These are phyloP conservation scores for Ophiocordyceps sinensis DNA, from an alignment of 2,329 filamentous ascomycete species.

Conservation along the genomic window DNA sequence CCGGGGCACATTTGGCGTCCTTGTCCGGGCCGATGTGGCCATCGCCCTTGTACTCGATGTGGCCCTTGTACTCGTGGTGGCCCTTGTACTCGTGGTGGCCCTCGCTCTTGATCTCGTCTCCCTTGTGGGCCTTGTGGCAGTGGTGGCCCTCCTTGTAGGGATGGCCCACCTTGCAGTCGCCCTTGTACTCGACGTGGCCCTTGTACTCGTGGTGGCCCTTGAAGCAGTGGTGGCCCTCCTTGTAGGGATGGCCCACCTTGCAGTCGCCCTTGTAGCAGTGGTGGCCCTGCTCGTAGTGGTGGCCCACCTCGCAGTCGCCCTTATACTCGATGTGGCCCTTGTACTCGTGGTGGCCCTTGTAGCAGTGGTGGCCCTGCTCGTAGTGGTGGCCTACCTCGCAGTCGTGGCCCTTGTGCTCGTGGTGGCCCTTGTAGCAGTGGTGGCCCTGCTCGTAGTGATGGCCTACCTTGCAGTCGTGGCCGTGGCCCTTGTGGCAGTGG, in stretches of 20 bases:
- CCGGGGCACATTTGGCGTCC: no score
- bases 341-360: background rate
- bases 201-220: background rate
- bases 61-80: background rate
- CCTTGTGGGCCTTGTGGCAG: background rate
- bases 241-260: background rate
- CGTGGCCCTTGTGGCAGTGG: no score
- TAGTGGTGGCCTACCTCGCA: background rate
- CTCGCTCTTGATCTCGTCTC: background rate
- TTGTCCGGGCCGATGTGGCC: background rate
- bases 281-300: background rate
- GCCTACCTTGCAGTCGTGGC: background rate
- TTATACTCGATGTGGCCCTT: background rate
- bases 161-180: no score
- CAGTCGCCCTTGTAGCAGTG: background rate
- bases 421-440: background rate
- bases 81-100: background rate
- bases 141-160: background rate
- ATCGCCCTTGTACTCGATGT: background rate
- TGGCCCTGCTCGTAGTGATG: background rate
- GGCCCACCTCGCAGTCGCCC: background rate
- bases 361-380: background rate
- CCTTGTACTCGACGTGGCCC: background rate
- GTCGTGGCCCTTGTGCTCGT: background rate
- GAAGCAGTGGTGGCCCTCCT: background rate